phyloP scores from a whole-genome alignment of 2,329 filamentous ascomycete genomes.

The Ophioceras dolichostomum region DNA sequence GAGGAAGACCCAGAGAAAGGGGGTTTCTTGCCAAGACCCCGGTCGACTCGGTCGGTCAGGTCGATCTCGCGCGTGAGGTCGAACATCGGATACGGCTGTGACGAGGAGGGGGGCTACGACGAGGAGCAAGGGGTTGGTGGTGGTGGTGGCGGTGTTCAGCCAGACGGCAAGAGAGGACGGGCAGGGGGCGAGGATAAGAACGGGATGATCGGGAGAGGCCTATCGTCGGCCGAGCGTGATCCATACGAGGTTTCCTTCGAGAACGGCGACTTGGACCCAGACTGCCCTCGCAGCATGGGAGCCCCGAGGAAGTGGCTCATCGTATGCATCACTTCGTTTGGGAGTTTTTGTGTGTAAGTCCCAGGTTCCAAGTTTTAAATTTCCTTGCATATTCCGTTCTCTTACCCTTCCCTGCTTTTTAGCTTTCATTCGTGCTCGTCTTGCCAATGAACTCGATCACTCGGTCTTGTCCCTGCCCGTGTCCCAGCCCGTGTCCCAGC shows the following conservation, averaged over 20 bases:
- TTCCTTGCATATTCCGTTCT: no score
- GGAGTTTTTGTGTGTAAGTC: conserved; percentile 77
- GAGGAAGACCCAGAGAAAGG: no score
- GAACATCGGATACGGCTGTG: conserved; percentile 31
- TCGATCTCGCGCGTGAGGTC: conserved; percentile 21
- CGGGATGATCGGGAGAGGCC: background rate
- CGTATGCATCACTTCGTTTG: conserved; percentile 58
- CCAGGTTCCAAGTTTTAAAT: no score
- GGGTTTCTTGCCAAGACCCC: background rate
- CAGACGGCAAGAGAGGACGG: no score
- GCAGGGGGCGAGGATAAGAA: background rate
- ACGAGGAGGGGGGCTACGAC: conserved; percentile 6
- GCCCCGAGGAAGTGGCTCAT: conserved; percentile 66
- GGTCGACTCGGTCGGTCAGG: conserved; percentile 4
- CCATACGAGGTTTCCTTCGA: conserved; percentile 66
- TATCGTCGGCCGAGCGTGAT: conserved; percentile 20
- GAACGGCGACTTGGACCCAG: conserved; percentile 51
- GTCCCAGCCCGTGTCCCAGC: no score
- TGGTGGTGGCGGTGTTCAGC: no score
- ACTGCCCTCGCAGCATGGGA: conserved; percentile 60
- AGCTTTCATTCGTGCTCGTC: no score
- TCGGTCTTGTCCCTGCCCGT: no score
- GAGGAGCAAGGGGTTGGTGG: no score
- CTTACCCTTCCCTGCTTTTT: no score
- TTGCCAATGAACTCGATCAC: no score